A percentile compares a stretch with the other conserved stretches of the same genome.
Evolutionary conservation across 306 rosid genomes (phyloP).

Genomic region (Sindora glabra): DNA sequence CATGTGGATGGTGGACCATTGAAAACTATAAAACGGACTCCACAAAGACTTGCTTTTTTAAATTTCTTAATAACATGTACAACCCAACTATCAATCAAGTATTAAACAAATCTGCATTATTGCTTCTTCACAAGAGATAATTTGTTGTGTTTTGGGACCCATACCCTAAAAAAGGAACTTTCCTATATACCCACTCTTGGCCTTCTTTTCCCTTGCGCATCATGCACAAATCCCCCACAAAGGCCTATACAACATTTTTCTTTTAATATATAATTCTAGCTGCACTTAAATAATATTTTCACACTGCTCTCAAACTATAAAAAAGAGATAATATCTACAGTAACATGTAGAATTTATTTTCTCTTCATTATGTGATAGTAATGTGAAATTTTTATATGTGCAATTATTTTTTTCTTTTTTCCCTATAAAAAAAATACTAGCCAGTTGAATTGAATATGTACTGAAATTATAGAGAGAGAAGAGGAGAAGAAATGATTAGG

Average conservation of each 20-base stretch:
- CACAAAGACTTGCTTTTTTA: conserved; percentile 65
- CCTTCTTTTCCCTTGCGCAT: conserved; percentile 24
- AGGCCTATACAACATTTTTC: conserved; percentile 25
- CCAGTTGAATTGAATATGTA: conserved; percentile 22
- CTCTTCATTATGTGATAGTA: too few species aligned
- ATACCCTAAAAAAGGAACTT: conserved; percentile 19
- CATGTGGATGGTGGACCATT: conserved; percentile 81
- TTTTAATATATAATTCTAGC: too few species aligned
- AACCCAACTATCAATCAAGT: conserved; percentile 49
- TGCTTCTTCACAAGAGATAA: conserved; percentile 17
- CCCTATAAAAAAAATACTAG: neutral
- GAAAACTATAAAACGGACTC: conserved; percentile 61
- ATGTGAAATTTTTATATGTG: too few species aligned
- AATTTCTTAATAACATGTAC: conserved; percentile 68
- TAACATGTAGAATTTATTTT: too few species aligned
- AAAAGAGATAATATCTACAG: too few species aligned
- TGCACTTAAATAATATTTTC: too few species aligned
- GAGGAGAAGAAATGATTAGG: conserved; percentile 33
- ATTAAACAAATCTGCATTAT: conserved; percentile 66
- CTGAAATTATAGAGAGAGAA: conserved; percentile 2
- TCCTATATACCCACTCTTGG: conserved; percentile 51
- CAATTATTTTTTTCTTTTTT: too few species aligned
- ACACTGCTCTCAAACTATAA: too few species aligned
- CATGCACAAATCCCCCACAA: conserved; percentile 37
- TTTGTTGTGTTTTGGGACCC: too few species aligned